Evolutionary conservation across 495 filamentous ascomycete genomes (phyloP).

Genomic region (Hypoxylon lienhwacheense): DNA sequence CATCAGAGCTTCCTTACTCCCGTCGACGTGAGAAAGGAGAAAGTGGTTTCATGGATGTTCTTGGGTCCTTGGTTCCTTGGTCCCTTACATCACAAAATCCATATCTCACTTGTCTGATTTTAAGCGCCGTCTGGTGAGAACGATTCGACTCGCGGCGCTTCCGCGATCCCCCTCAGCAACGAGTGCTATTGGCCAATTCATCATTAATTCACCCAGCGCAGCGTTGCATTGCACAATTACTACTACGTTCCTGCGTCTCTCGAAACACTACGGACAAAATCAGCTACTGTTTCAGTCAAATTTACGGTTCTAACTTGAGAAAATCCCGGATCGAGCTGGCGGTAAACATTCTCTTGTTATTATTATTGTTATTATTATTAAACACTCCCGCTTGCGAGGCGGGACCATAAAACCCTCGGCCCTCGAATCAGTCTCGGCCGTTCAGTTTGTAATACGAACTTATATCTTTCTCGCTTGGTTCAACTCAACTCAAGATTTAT

Average conservation of each 20-base stretch:
- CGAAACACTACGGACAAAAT: slow-evolving; percentile 17
- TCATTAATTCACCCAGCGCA: slow-evolving; percentile 5
- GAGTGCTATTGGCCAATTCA: slow-evolving; percentile 22
- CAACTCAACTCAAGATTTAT: background rate
- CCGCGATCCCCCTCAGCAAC: background rate
- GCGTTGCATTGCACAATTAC: slow-evolving; percentile 24
- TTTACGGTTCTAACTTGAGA: slow-evolving; percentile 26
- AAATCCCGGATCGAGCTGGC: slow-evolving; percentile 10
- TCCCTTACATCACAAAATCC: slow-evolving; percentile 20
- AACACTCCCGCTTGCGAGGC: background rate
- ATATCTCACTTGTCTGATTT: slow-evolving; percentile 17
- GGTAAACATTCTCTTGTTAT: slow-evolving; percentile 19
- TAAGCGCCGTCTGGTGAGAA: slow-evolving; percentile 23
- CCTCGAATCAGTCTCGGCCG: background rate
- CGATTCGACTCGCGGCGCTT: slow-evolving; percentile 26
- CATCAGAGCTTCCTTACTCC: background rate
- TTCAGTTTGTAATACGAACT: background rate
- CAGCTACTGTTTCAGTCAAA: slow-evolving; percentile 15
- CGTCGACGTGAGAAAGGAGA: slow-evolving; percentile 9
- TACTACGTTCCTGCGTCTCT: slow-evolving; percentile 32
- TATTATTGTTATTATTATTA: too few relatives aligned
- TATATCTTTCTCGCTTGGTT: slow-evolving; percentile 9
- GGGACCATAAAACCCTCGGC: too few relatives aligned
- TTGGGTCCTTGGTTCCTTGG: too few relatives aligned
- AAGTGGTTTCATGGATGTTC: too few relatives aligned